These are phyloP conservation scores for Entoloma clypeatum DNA, from an alignment of 1,284 basidiomycete genomes.

Conservation along the genomic window DNA sequence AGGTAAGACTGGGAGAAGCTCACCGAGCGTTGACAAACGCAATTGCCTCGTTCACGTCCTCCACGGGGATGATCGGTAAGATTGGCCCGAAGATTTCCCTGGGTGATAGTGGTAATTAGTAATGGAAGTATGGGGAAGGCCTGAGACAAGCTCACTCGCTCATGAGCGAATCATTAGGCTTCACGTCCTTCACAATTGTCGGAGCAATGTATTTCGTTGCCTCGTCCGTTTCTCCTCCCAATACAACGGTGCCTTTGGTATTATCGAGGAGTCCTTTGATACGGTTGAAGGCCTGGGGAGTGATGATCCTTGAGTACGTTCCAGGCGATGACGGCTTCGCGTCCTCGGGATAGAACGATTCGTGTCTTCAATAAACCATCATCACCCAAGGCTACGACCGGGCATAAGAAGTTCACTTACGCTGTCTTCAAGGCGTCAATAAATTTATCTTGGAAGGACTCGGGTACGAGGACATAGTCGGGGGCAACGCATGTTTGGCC, in stretches of 20 bases:
- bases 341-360: conserved; percentile 39
- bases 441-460: conserved; percentile 60
- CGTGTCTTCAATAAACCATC: conserved; percentile 39
- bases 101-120: not conserved
- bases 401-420: conserved; percentile 32
- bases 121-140: not conserved
- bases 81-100: conserved; percentile 77
- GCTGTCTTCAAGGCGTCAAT: conserved; percentile 58
- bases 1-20: conserved; percentile 16
- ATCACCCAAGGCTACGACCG: too few species aligned
- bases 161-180: conserved; percentile 67
- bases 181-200: conserved; percentile 64
- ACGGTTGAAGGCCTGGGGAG: conserved; percentile 47
- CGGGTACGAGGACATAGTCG: conserved; percentile 78
- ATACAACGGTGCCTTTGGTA: conserved; percentile 67
- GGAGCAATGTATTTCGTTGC: conserved; percentile 60
- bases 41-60: conserved; percentile 70
- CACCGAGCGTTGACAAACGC: conserved; percentile 62
- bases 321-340: conserved; percentile 34
- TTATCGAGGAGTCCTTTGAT: conserved; percentile 60
- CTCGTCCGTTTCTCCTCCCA: conserved; percentile 68
- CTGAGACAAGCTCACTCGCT: conserved; percentile 52
- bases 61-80: conserved; percentile 75
- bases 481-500: conserved; percentile 76
- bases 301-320: conserved; percentile 28